A percentile compares a stretch with the other conserved stretches of the same genome.
phyloP scores from a whole-genome alignment of 2,329 filamentous ascomycete species.

The Aureobasidium sp. region DNA sequence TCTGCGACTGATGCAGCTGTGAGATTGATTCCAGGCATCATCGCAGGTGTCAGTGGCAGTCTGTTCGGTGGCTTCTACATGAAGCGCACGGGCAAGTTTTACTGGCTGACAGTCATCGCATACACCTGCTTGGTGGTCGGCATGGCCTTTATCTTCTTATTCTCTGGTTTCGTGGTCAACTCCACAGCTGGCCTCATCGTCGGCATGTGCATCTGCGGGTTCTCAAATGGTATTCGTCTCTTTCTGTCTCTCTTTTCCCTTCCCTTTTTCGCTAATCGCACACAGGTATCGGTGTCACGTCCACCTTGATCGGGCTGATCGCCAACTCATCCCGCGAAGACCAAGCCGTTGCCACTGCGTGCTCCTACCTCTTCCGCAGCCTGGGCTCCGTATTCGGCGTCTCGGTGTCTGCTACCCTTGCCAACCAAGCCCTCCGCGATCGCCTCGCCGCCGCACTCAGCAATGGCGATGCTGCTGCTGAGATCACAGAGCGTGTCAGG shows the following conservation, averaged over 20 bases:
- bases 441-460: conserved; percentile 47
- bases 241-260: no score
- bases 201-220: conserved; percentile 47
- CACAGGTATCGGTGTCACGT: conserved; percentile 29
- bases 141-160: conserved; percentile 47
- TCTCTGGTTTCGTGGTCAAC: conserved; percentile 44
- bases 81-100: conserved; percentile 62
- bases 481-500: conserved; percentile 60
- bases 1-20: conserved; percentile 56
- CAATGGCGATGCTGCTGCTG: conserved; percentile 49
- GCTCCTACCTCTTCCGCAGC: conserved; percentile 68
- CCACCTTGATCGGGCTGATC: conserved; percentile 26
- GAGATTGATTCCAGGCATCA: conserved; percentile 57
- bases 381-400: conserved; percentile 58
- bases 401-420: conserved; percentile 60
- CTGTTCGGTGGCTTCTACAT: conserved; percentile 58
- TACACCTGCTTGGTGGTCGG: conserved; percentile 49
- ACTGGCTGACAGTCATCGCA: conserved; percentile 53
- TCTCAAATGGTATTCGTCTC: conserved; percentile 47
- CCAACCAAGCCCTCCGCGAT: conserved; percentile 58
- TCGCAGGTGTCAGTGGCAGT: conserved; percentile 54
- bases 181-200: conserved; percentile 46
- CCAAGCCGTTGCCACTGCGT: conserved; percentile 63
- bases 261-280: no score
- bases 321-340: conserved; percentile 59